phyloP scores from a whole-genome alignment of 2,329 filamentous ascomycete genomes.

The Claviceps paspali region DNA sequence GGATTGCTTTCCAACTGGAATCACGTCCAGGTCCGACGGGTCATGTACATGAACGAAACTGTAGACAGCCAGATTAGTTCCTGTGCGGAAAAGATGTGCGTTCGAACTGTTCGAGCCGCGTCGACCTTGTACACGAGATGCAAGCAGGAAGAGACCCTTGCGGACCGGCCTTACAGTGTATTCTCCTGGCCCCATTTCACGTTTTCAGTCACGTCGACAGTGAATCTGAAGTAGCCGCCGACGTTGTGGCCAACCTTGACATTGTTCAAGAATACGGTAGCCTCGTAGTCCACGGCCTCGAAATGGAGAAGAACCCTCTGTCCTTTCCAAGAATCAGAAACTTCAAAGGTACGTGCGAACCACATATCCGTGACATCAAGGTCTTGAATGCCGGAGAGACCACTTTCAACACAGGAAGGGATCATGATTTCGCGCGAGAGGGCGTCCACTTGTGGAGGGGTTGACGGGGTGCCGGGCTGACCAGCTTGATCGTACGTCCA shows the following conservation, averaged over 20 bases:
- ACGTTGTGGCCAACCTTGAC: slow-evolving; percentile 33
- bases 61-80: not conserved
- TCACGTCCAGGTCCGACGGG: slow-evolving; percentile 46
- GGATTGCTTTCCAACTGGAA: slow-evolving; percentile 53
- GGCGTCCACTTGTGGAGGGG: slow-evolving; percentile 10
- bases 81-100: not conserved
- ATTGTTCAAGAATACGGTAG: slow-evolving; percentile 44
- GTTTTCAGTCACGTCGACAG: slow-evolving; percentile 38
- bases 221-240: slow-evolving; percentile 49
- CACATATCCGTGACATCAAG: slow-evolving; percentile 28
- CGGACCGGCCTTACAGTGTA: slow-evolving; percentile 28
- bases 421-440: slow-evolving; percentile 26
- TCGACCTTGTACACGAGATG: not conserved
- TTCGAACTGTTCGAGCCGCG: no score
- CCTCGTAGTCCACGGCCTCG: slow-evolving; percentile 42
- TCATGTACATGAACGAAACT: slow-evolving; percentile 52
- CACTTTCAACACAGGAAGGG: slow-evolving; percentile 29
- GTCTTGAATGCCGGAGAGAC: slow-evolving; percentile 31
- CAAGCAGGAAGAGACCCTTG: not conserved
- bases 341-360: slow-evolving; percentile 34
- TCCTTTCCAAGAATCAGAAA: slow-evolving; percentile 31
- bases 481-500: slow-evolving; percentile 34
- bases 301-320: slow-evolving; percentile 36
- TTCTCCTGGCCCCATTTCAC: slow-evolving; percentile 29
- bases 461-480: slow-evolving; percentile 6